Conservation (phyloP, 1,139 yeast species). For the Magnusiomyces tetraspermus region DNA sequence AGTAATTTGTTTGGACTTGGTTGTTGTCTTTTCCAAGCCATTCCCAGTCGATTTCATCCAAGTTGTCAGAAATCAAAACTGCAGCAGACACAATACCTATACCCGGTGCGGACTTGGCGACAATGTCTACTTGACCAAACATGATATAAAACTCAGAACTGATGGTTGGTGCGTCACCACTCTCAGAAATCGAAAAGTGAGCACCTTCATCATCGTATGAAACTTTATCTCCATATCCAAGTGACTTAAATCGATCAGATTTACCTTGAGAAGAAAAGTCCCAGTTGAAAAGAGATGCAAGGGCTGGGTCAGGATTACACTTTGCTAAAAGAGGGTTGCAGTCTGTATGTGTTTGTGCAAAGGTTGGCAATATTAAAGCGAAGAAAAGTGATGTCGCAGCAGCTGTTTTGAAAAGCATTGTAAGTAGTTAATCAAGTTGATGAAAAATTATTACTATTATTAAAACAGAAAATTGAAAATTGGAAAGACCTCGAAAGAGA, state of each 20-base stretch:
- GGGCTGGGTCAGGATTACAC: conserved; percentile 16
- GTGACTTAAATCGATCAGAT: conserved; percentile 7
- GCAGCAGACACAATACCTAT: conserved; percentile 70
- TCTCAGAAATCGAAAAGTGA: conserved; percentile 46
- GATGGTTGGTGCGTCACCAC: conserved; percentile 67
- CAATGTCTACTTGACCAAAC: conserved; percentile 77
- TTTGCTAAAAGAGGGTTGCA: conserved; percentile 19
- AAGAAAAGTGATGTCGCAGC: background rate
- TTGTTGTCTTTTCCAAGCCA: conserved; percentile 69
- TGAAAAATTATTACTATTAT: background rate
- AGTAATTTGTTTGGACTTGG: conserved; percentile 71
- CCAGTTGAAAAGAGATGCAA: conserved; percentile 14
- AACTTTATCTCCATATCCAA: conserved; percentile 20
- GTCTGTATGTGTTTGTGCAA: conserved; percentile 23
- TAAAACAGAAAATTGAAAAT: background rate
- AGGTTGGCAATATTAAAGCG: background rate
- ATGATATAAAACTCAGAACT: conserved; percentile 70
- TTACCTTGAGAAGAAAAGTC: conserved; percentile 18
- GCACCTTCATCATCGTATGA: conserved; percentile 44
- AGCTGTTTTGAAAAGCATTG: background rate
- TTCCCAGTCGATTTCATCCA: conserved; percentile 81
- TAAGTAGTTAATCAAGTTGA: background rate
- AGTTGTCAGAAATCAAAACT: conserved; percentile 73
- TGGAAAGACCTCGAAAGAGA: background rate
- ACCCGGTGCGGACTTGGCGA: conserved; percentile 63